Percentiles rank a stretch among this genome's conserved stretches.
phyloP scores from a whole-genome alignment of 2,329 filamentous ascomycete genomes.

The Colletotrichum sublineola region DNA sequence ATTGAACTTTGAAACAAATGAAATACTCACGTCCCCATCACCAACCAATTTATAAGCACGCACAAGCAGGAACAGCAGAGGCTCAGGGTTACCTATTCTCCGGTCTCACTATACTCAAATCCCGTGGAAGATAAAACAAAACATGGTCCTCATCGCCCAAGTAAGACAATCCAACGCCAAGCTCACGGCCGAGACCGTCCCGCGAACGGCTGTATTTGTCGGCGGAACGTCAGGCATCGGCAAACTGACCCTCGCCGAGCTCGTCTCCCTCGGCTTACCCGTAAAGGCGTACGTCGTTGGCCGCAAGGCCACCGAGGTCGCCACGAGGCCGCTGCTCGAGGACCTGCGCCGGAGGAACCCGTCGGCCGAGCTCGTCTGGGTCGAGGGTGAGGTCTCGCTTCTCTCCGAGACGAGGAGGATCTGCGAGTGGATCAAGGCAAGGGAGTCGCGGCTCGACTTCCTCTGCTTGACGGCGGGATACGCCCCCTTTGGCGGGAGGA shows the following conservation, averaged over 20 bases:
- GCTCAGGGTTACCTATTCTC: background rate
- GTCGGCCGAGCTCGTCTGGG: slow-evolving; percentile 58
- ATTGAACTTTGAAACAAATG: background rate
- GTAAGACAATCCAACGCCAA: slow-evolving; percentile 55
- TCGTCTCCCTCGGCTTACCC: slow-evolving; percentile 52
- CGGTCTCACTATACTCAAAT: background rate
- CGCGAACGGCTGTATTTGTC: slow-evolving; percentile 58
- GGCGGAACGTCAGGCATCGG: slow-evolving; percentile 63
- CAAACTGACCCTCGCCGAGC: slow-evolving; percentile 53
- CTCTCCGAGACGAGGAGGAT: slow-evolving; percentile 57
- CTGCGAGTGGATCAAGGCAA: slow-evolving; percentile 54
- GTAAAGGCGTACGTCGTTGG: slow-evolving; percentile 59
- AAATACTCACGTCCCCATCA: background rate
- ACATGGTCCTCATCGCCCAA: slow-evolving; percentile 54
- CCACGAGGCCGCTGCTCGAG: slow-evolving; percentile 51
- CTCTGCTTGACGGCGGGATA: slow-evolving; percentile 61
- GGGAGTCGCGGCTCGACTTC: slow-evolving; percentile 57
- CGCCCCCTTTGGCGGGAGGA: slow-evolving; percentile 54
- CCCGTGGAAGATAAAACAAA: background rate
- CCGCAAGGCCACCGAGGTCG: slow-evolving; percentile 53
- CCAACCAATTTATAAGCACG: background rate
- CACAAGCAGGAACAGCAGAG: background rate
- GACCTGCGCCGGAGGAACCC: slow-evolving; percentile 54
- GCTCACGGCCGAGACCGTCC: slow-evolving; percentile 54
- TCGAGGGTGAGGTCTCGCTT: slow-evolving; percentile 59